These are phyloP conservation scores for Penicillium canariense DNA, from an alignment of 495 filamentous ascomycete genomes.

Conservation along the genomic window DNA sequence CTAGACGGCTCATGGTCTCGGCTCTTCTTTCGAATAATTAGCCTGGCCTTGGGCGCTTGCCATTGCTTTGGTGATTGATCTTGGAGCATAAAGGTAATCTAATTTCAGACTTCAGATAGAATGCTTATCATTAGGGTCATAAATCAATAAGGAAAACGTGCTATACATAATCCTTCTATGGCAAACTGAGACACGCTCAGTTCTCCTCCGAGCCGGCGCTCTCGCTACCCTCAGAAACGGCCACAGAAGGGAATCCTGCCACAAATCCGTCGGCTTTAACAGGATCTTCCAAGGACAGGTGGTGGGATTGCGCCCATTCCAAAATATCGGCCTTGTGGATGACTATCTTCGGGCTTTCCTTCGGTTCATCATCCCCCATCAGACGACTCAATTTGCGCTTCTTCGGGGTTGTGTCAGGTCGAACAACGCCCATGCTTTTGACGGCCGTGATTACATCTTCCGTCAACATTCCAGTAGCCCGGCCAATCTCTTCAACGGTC, in stretches of 20 bases:
- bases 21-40: neutral
- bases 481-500: constrained; percentile 55
- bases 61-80: too few relatives aligned
- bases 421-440: constrained; percentile 71
- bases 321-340: constrained; percentile 47
- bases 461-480: constrained; percentile 71
- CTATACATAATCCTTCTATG: neutral
- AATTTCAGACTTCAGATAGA: neutral
- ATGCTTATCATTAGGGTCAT: constrained; percentile 7
- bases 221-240: constrained; percentile 8
- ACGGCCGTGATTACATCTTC: constrained; percentile 82
- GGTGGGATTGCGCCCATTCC: constrained; percentile 43
- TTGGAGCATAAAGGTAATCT: too few relatives aligned
- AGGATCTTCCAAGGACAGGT: constrained; percentile 45
- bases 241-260: constrained; percentile 28
- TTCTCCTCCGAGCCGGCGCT: constrained; percentile 13
- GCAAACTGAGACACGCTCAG: neutral
- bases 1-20: neutral
- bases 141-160: neutral
- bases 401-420: constrained; percentile 51
- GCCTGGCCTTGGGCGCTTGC: too few relatives aligned
- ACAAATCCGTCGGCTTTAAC: constrained; percentile 49
- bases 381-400: constrained; percentile 34
- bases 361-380: constrained; percentile 25
- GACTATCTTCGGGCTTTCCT: constrained; percentile 33